Evolutionary conservation across 352 stramenopile species (phyloP), one percentile per base, ranked within the genome.

Genomic region (Globisporangium perplexum): DNA sequence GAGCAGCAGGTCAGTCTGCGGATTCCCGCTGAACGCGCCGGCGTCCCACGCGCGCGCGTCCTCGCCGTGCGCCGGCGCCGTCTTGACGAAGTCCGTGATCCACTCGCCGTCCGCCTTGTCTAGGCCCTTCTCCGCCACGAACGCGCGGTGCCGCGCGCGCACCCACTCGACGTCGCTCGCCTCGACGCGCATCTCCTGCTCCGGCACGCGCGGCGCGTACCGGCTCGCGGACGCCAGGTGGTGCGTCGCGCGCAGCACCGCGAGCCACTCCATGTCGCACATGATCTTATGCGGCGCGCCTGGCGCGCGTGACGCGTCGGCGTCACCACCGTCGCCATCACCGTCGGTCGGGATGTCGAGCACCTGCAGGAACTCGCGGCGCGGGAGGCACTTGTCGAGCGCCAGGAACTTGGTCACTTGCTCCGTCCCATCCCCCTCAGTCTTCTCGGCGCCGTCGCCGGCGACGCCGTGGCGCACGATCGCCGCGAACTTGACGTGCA

Each of bases 341-440:
- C 30, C 24, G n/a, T 6, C n/a, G 20, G 14, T 50, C 20, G 65
- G 52, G 59, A 96, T 81, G 50, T 98, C 74, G 5, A 98, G 49
- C 31, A 99, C 86, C 51, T 99, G 93, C 35, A 99, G 77, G 63
- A 98, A 98, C 31, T 98, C 86, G 23, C 95, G 72, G 44, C 90
- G 83, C 14, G 93, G 97, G 4, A 99, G 77, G 58, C 95, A 99
- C 70, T 99, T 99, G 80, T 99, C 98, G n/a, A 99, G 76, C 26
- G 96, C 96, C n/a, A 99, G 63, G 70, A 99, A 99, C 36, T 88
- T 85, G 26, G 97, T 99, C 60, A 68, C 60, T 12, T 51, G 38
- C 22, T 47, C 22, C 11, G 46, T n/a, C n/a, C n/a, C n/a, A n/a
- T n/a, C n/a, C n/a, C n/a, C n/a, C n/a, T n/a, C n/a, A n/a, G n/a